These are phyloP conservation scores for Ophiostoma himal-ulmi DNA, from an alignment of 2,329 filamentous ascomycete genomes.

Conservation along the genomic window DNA sequence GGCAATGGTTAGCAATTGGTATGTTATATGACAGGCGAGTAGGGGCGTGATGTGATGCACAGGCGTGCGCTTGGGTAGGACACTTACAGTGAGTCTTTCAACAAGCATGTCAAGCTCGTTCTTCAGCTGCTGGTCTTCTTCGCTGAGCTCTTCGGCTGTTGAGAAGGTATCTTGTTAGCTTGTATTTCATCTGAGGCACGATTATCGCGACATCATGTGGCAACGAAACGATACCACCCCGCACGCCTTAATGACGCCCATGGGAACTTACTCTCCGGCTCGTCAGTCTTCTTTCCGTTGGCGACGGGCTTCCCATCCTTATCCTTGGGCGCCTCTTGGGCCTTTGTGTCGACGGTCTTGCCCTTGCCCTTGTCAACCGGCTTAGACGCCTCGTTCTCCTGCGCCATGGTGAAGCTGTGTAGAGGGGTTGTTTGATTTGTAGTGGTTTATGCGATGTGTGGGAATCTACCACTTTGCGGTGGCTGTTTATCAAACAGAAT, in stretches of 20 bases:
- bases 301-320: slow-evolving; percentile 64
- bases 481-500: too few species aligned
- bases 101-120: slow-evolving; percentile 97
- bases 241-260: background rate
- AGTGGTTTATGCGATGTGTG: background rate
- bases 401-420: slow-evolving; percentile 60
- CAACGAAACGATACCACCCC: background rate
- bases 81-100: slow-evolving; percentile 77
- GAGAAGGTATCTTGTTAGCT: background rate
- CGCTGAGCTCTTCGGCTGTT: slow-evolving; percentile 77
- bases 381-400: slow-evolving; percentile 82
- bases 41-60: background rate
- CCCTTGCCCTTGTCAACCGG: slow-evolving; percentile 87
- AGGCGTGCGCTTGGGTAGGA: background rate
- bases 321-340: slow-evolving; percentile 52
- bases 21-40: background rate
- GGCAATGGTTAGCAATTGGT: background rate
- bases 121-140: slow-evolving; percentile 98
- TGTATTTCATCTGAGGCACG: background rate
- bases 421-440: background rate
- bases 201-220: background rate
- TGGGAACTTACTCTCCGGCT: slow-evolving; percentile 39
- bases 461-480: background rate
- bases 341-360: slow-evolving; percentile 71
- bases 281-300: slow-evolving; percentile 56